phyloP scores from a whole-genome alignment of 2,329 filamentous ascomycete species.

The Penicillium verrucosum region DNA sequence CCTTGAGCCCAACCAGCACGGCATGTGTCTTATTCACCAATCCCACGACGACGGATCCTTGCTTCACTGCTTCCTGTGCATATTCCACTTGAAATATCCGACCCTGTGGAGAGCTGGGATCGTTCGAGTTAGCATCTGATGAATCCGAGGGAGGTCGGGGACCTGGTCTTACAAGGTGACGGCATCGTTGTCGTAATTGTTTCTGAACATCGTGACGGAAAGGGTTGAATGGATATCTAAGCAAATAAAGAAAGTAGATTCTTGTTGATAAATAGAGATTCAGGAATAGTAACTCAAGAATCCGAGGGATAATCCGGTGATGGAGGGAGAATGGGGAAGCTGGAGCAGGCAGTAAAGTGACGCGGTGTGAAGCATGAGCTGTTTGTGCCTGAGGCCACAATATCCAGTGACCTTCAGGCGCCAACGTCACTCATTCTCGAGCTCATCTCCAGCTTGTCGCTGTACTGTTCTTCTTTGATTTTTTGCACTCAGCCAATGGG shows the following conservation, averaged over 20 bases:
- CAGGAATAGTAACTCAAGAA: slow-evolving; percentile 14
- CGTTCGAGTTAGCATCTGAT: slow-evolving; percentile 18
- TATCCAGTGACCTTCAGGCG: slow-evolving; percentile 28
- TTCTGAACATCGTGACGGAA: slow-evolving; percentile 80
- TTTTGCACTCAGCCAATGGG: slow-evolving; percentile 18
- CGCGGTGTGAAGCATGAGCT: slow-evolving; percentile 34
- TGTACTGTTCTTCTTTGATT: background rate
- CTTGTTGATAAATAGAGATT: slow-evolving; percentile 10
- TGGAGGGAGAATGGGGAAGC: slow-evolving; percentile 21
- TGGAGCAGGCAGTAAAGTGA: slow-evolving; percentile 36
- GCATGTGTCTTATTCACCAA: slow-evolving; percentile 97
- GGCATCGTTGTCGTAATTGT: slow-evolving; percentile 99
- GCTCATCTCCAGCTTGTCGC: slow-evolving; percentile 11
- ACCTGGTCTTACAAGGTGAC: slow-evolving; percentile 78
- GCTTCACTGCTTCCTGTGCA: slow-evolving; percentile 97
- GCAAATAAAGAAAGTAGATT: slow-evolving; percentile 5
- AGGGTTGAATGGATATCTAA: slow-evolving; percentile 9
- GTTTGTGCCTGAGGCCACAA: slow-evolving; percentile 24
- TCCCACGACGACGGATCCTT: slow-evolving; percentile 95
- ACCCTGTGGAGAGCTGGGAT: slow-evolving; percentile 85
- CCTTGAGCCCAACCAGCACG: slow-evolving; percentile 95
- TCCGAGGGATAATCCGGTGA: slow-evolving; percentile 15
- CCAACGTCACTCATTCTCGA: slow-evolving; percentile 32
- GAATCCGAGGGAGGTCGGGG: slow-evolving; percentile 14
- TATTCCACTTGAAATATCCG: slow-evolving; percentile 99